phyloP scores from a whole-genome alignment of 768 basidiomycete species.

The Infundibulicybe gibba region DNA sequence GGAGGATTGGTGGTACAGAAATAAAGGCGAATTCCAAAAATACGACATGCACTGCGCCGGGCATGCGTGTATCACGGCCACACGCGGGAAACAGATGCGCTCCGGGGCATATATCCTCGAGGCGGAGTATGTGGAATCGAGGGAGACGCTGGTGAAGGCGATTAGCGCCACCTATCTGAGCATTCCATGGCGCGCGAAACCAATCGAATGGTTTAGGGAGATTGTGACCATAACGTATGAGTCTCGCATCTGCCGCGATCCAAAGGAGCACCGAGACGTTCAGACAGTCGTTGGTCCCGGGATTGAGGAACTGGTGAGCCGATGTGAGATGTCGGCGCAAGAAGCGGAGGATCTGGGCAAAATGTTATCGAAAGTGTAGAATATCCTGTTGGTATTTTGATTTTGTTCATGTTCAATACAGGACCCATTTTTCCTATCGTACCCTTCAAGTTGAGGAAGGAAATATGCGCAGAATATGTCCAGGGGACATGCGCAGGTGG shows the following conservation, averaged over 20 bases:
- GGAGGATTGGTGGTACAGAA: constrained; percentile 30
- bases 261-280: constrained; percentile 6
- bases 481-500: no score
- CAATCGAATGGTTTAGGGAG: constrained; percentile 10
- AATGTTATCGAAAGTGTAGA: constrained; percentile 4
- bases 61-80: constrained; percentile 36
- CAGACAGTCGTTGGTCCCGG: constrained; percentile 5
- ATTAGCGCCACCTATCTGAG: constrained; percentile 9
- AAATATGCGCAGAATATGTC: no score
- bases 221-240: constrained; percentile 10
- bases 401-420: no score
- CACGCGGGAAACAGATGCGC: constrained; percentile 13
- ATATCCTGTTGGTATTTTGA: no score
- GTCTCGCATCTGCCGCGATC: constrained; percentile 1
- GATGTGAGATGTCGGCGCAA: constrained; percentile 11
- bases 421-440: no score
- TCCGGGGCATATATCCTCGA: constrained; percentile 12
- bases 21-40: constrained; percentile 21
- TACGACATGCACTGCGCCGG: constrained; percentile 25
- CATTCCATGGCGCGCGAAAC: constrained; percentile 7
- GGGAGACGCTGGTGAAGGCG: constrained; percentile 12
- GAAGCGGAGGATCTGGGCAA: constrained; percentile 7
- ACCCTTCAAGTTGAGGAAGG: no score
- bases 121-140: constrained; percentile 29
- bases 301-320: constrained; percentile 5